Evolutionary conservation across 129 eudicot species (phyloP).

Genomic region (Apium graveolens): DNA sequence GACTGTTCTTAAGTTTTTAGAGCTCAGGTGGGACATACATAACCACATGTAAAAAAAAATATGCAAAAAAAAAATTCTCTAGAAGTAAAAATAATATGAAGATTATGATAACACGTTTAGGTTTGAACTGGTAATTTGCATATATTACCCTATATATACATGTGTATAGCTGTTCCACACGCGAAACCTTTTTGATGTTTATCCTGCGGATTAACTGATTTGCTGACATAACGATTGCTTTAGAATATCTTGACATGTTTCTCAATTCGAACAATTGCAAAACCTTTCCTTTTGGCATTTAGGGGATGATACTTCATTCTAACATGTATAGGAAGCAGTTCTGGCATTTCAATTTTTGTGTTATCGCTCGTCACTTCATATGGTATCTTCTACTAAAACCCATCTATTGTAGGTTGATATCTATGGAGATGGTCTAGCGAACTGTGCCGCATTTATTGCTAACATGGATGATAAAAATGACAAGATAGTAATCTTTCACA

Average conservation of each 20-base stretch:
- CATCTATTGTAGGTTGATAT: slow-evolving; percentile 60
- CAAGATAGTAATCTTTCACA: slow-evolving; percentile 47
- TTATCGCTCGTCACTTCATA: neutral
- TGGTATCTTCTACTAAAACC: neutral
- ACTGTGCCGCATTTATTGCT: slow-evolving; percentile 85
- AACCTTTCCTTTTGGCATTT: neutral
- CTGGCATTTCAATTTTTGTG: neutral
- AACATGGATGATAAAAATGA: slow-evolving; percentile 78
- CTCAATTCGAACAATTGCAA: neutral
- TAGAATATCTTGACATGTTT: neutral
- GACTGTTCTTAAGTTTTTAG: too few species aligned
- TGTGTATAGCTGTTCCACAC: neutral
- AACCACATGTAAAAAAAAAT: too few species aligned
- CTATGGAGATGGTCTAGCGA: slow-evolving; percentile 56
- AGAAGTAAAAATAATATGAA: neutral
- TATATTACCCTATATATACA: neutral
- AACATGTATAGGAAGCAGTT: neutral
- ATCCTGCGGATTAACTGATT: neutral
- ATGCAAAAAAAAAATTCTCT: neutral
- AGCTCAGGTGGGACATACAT: too few species aligned
- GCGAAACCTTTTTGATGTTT: neutral
- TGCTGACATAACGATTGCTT: neutral
- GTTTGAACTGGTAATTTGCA: neutral
- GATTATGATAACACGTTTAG: neutral
- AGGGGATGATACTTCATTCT: neutral